Percentiles rank a stretch among this genome's conserved stretches.
Evolutionary conservation across 2,329 filamentous ascomycete species (phyloP).

Genomic region (Colletotrichum horii): DNA sequence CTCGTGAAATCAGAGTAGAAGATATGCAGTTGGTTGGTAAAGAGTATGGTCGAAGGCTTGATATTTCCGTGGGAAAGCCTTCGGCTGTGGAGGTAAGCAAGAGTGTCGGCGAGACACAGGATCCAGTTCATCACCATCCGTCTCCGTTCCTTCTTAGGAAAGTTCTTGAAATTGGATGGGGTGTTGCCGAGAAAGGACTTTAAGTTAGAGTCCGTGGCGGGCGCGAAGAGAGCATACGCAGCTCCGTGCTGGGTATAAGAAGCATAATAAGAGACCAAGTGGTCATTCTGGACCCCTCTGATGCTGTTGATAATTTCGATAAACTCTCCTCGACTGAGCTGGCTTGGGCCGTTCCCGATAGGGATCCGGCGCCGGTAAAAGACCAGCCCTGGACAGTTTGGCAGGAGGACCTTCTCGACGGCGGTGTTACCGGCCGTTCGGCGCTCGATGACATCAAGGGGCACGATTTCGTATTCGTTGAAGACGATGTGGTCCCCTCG

Average conservation of each 20-base stretch:
- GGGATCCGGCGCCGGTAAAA: conserved; percentile 65
- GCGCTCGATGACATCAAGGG: conserved; percentile 69
- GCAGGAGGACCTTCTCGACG: conserved; percentile 67
- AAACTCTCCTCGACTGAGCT: conserved; percentile 59
- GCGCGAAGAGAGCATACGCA: conserved; percentile 71
- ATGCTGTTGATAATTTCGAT: conserved; percentile 65
- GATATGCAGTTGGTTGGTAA: conserved; percentile 69
- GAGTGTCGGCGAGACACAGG: conserved; percentile 72
- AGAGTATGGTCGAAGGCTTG: conserved; percentile 72
- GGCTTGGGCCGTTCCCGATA: conserved; percentile 50
- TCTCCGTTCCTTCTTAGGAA: conserved; percentile 65
- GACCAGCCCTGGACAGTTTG: conserved; percentile 61
- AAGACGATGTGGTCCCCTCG: conserved; percentile 68
- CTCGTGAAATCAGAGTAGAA: conserved; percentile 69
- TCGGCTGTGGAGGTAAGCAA: conserved; percentile 70
- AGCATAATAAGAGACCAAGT: conserved; percentile 73
- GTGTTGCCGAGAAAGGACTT: conserved; percentile 70
- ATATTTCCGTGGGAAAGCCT: conserved; percentile 72
- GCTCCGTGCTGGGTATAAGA: conserved; percentile 70
- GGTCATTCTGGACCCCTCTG: conserved; percentile 66
- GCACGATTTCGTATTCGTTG: conserved; percentile 70
- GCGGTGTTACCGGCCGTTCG: conserved; percentile 45
- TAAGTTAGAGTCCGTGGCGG: conserved; percentile 69
- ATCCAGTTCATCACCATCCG: conserved; percentile 74
- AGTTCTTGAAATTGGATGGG: conserved; percentile 65